Conservation (phyloP, 164 flowering plant genomes). For the Saururus chinensis region DNA sequence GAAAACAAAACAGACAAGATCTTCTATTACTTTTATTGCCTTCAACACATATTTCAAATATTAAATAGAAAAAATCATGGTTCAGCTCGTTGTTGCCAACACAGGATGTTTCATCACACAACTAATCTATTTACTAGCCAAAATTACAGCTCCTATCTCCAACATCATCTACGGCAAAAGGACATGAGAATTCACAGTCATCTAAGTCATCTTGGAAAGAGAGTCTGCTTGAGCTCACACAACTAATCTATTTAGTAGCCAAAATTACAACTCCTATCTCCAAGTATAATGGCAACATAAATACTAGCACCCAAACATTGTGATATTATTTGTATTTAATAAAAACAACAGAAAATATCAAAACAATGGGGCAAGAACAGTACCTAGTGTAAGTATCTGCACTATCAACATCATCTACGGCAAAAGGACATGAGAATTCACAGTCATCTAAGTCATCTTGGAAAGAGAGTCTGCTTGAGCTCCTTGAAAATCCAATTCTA, state of each 20-base stretch:
- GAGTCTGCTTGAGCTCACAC: conserved; percentile 80
- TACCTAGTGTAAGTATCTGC: conserved; percentile 55
- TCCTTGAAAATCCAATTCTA: conserved; percentile 76
- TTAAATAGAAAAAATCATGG: too few species aligned
- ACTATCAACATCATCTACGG: conserved; percentile 80
- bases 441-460: conserved; percentile 79
- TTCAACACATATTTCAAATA: too few species aligned
- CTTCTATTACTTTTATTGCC: too few species aligned
- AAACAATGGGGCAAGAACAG: conserved; percentile 1
- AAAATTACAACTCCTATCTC: not conserved
- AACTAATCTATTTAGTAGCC: too few species aligned
- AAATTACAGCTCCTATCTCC: not conserved
- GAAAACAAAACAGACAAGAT: too few species aligned
- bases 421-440: conserved; percentile 83
- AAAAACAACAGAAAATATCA: not conserved
- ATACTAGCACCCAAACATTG: not conserved
- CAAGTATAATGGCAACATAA: not conserved
- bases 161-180: conserved; percentile 91
- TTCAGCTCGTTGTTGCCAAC: too few species aligned
- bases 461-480: conserved; percentile 80
- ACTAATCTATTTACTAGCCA: too few species aligned
- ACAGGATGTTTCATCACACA: too few species aligned
- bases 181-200: conserved; percentile 68
- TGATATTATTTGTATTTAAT: not conserved
- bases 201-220: conserved; percentile 85